Conservation (phyloP, 108 stramenopile genomes). For the Epithemia pelagica region DNA sequence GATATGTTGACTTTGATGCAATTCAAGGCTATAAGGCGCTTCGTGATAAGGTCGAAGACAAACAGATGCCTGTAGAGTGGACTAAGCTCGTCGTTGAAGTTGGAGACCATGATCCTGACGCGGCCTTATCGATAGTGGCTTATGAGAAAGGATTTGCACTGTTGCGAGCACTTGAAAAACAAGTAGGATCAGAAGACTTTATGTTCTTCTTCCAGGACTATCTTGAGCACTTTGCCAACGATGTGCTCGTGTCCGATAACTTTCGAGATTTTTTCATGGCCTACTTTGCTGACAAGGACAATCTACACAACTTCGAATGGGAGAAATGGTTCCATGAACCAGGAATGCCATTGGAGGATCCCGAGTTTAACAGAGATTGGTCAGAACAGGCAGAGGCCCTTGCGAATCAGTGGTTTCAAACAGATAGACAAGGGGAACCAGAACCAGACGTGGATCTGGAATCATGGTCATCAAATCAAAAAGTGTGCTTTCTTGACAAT, state of each 20-base stretch:
- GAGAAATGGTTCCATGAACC: slow-evolving; percentile 72
- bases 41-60: slow-evolving; percentile 37
- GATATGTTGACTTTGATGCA: slow-evolving; percentile 82
- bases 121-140: slow-evolving; percentile 83
- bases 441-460: slow-evolving; percentile 34
- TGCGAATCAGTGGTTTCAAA: slow-evolving; percentile 59
- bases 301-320: slow-evolving; percentile 60
- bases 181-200: slow-evolving; percentile 79
- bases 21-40: slow-evolving; percentile 68
- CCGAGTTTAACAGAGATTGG: slow-evolving; percentile 69
- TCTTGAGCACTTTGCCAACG: slow-evolving; percentile 63
- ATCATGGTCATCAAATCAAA: slow-evolving; percentile 83
- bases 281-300: slow-evolving; percentile 37
- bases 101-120: slow-evolving; percentile 93
- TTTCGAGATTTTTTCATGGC: slow-evolving; percentile 71
- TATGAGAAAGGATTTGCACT: slow-evolving; percentile 90
- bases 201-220: slow-evolving; percentile 85
- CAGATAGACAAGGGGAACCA: slow-evolving; percentile 25
- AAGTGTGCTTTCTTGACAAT: slow-evolving; percentile 79
- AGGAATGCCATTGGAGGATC: slow-evolving; percentile 77
- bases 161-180: slow-evolving; percentile 70
- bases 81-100: slow-evolving; percentile 71
- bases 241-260: slow-evolving; percentile 64
- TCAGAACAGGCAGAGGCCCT: slow-evolving; percentile 59
- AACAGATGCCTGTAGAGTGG: slow-evolving; percentile 50